Base-by-base conservation (phyloP, 768 basidiomycete genomes). In the Leccinum subgranulosum region DNA sequence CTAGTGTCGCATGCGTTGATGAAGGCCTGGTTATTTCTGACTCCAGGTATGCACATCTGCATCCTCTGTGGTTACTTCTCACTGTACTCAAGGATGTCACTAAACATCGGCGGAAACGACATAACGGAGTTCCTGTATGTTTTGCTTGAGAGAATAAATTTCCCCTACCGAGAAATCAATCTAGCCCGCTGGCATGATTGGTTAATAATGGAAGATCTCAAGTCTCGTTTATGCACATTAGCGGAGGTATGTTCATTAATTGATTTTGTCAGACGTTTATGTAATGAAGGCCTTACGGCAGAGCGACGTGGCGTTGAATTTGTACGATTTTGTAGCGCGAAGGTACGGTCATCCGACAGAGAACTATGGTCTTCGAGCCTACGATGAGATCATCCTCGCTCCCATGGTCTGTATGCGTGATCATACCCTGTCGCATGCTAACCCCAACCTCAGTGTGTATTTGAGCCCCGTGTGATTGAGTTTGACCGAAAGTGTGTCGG, bases 381-480 rank as follows among this genome's bases (percentile, higher is more conserved):
- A 97, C 68, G 96, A 98, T 68, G 97, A 99, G 73, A 87, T 91
- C 52, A 95, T 97, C 58, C 77, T 98, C 31, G 94, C 95, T 1
- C 92, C 96, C 3, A 92, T 96, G 87, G 97, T 94, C 65, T 61
- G 80, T 74, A 23, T 45, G 28, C 34, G 25, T 11, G 21, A 55
- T n/a, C 36, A 47, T 21, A 7, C 28, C 4, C 21, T 11, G 52
- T 54, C 33, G 31, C 1, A 1, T 43, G 43, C 52, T 60, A 54
- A 56, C 47, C 36, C 39, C 4, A 28, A 12, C 19, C 48, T 28
- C 62, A 98, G 94, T 89, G 90, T 66, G 77, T 98, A 31, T 98
- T 98, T 62, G 94, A 97, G 61, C 94, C 97, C 14, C 86, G 92
- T 19, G 84, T 95, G 39, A 87, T 99, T 56, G 90, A 97, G 60